Conservation (phyloP, 2,329 filamentous ascomycete species). For the Zarea fungicola region DNA sequence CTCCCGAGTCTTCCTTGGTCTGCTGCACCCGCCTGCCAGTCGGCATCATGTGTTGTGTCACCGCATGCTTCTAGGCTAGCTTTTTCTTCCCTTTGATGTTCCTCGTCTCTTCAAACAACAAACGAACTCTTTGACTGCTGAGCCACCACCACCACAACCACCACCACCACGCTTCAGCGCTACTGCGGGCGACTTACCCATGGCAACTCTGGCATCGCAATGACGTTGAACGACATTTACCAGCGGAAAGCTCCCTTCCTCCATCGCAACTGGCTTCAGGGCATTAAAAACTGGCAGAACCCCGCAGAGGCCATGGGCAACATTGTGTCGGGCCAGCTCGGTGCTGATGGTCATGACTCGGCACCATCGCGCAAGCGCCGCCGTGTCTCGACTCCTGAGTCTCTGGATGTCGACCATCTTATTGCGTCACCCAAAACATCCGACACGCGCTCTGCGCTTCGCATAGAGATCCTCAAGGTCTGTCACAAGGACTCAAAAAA, state of each 20-base stretch:
- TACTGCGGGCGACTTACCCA: background rate
- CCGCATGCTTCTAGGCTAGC: background rate
- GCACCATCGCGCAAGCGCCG: constrained; percentile 46
- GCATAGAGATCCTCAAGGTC: constrained; percentile 49
- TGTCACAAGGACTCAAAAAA: constrained; percentile 43
- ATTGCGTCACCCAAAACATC: constrained; percentile 25
- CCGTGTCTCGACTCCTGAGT: constrained; percentile 38
- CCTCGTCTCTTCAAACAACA: background rate
- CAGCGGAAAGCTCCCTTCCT: constrained; percentile 49
- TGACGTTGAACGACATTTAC: constrained; percentile 43
- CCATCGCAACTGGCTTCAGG: constrained; percentile 48
- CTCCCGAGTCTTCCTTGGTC: background rate
- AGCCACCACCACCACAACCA: no score
- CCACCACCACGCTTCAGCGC: background rate
- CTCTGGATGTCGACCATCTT: constrained; percentile 28
- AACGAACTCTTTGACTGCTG: background rate
- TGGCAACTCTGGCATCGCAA: constrained; percentile 26
- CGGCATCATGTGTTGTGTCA: background rate
- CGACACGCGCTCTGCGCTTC: constrained; percentile 38
- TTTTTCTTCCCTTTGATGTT: background rate
- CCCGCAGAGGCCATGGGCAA: constrained; percentile 36
- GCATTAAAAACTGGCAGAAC: constrained; percentile 38
- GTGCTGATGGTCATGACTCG: constrained; percentile 28
- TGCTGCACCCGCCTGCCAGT: background rate
- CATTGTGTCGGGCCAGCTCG: constrained; percentile 33